Percentiles rank a stretch among this genome's conserved stretches.
Conservation (phyloP, 108 stramenopile genomes). For the Pseudonitzschia pungens region DNA sequence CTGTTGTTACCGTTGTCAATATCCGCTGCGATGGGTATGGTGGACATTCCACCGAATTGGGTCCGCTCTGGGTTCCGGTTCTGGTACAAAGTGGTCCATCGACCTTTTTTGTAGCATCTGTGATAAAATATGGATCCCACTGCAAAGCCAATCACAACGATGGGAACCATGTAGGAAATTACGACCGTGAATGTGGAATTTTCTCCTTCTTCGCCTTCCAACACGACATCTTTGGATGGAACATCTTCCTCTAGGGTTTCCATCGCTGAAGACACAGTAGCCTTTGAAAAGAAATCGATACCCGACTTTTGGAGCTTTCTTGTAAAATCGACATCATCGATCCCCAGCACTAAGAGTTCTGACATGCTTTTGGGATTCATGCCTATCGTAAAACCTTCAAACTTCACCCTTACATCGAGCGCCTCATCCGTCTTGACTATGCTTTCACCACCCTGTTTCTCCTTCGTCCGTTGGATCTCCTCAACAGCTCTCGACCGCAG, state of each 20-base stretch:
- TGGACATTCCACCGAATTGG: slow-evolving; percentile 7
- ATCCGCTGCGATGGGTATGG: slow-evolving; percentile 5
- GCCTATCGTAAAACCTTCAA: slow-evolving; percentile 31
- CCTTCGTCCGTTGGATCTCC: background rate
- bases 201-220: background rate
- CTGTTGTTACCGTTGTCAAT: background rate
- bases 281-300: slow-evolving; percentile 19
- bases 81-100: background rate
- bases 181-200: background rate
- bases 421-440: slow-evolving; percentile 6
- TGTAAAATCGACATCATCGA: slow-evolving; percentile 14
- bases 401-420: slow-evolving; percentile 1
- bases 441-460: slow-evolving; percentile 1
- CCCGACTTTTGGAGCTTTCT: slow-evolving; percentile 17
- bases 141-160: background rate
- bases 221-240: background rate
- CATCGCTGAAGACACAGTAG: slow-evolving; percentile 9
- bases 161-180: slow-evolving; percentile 13
- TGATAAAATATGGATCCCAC: slow-evolving; percentile 5
- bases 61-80: background rate
- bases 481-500: background rate
- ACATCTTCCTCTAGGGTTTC: slow-evolving; percentile 2
- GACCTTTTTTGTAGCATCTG: background rate
- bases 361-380: background rate
- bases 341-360: slow-evolving; percentile 22